These are phyloP conservation scores for Fabrea salina DNA, from an alignment of 169 alveolate genomes.

Conservation along the genomic window DNA sequence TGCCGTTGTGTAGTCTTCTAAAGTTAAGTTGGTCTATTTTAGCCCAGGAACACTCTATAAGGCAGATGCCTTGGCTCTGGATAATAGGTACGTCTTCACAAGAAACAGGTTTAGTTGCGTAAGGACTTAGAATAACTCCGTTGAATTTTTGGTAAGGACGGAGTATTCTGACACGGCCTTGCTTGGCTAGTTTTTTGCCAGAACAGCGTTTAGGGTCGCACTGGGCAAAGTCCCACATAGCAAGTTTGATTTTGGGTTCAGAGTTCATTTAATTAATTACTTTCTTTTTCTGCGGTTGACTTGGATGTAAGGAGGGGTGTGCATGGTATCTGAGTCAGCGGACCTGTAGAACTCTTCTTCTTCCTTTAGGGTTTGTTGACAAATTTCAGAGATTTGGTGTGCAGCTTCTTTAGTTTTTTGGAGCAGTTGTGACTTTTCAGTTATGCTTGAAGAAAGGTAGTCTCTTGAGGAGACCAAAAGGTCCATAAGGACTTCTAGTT, in stretches of 20 bases:
- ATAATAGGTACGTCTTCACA: slow-evolving; percentile 84
- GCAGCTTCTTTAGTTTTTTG: slow-evolving; percentile 33
- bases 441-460: slow-evolving; percentile 13
- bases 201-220: slow-evolving; percentile 94
- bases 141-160: slow-evolving; percentile 71
- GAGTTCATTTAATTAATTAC: slow-evolving; percentile 32
- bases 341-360: slow-evolving; percentile 25
- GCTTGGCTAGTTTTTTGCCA: slow-evolving; percentile 88
- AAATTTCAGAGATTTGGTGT: slow-evolving; percentile 11
- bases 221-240: slow-evolving; percentile 92
- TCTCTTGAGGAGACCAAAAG: slow-evolving; percentile 25
- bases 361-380: slow-evolving; percentile 18
- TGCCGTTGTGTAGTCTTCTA: slow-evolving; percentile 61
- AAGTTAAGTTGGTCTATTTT: slow-evolving; percentile 81
- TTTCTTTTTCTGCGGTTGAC: slow-evolving; percentile 29
- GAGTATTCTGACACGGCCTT: slow-evolving; percentile 61
- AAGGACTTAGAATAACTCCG: slow-evolving; percentile 90
- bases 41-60: slow-evolving; percentile 96
- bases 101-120: slow-evolving; percentile 78
- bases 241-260: slow-evolving; percentile 70
- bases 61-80: slow-evolving; percentile 85
- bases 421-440: neutral
- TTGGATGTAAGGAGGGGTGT: slow-evolving; percentile 29
- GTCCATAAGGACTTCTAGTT: neutral
- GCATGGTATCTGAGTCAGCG: slow-evolving; percentile 31